A percentile compares a stretch with the other conserved stretches of the same genome.
Conservation (phyloP, 1,284 basidiomycete species). For the Taiwanofungus camphoratus region DNA sequence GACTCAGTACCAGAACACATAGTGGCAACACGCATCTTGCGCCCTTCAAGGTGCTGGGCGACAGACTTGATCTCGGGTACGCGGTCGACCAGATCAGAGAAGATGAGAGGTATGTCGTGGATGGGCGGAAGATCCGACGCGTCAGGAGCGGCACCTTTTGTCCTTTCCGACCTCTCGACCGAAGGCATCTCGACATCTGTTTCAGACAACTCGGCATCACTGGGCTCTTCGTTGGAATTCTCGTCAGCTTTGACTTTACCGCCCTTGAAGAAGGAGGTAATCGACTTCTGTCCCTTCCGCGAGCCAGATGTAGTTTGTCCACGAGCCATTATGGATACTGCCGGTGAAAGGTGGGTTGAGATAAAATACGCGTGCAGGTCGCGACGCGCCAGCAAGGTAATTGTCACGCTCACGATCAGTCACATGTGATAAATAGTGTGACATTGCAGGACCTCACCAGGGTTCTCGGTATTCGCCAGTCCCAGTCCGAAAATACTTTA, state of each 20-base stretch:
- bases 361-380: no score
- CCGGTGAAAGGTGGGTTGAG: slow-evolving; percentile 5
- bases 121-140: slow-evolving; percentile 76
- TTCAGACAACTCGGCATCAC: slow-evolving; percentile 15
- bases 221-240: slow-evolving; percentile 32
- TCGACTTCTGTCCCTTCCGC: slow-evolving; percentile 44
- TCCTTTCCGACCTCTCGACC: slow-evolving; percentile 15
- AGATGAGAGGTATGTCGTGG: slow-evolving; percentile 77
- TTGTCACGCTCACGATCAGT: slow-evolving; percentile 22
- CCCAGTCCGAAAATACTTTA: no score
- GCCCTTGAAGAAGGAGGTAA: slow-evolving; percentile 48
- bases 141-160: slow-evolving; percentile 34
- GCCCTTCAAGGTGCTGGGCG: slow-evolving; percentile 67
- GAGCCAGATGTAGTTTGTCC: slow-evolving; percentile 27
- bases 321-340: slow-evolving; percentile 40
- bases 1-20: slow-evolving; percentile 99
- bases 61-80: slow-evolving; percentile 67
- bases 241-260: slow-evolving; percentile 22
- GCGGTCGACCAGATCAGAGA: slow-evolving; percentile 74
- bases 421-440: slow-evolving; percentile 15
- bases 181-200: slow-evolving; percentile 6
- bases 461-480: no score
- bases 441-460: background rate
- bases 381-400: slow-evolving; percentile 12
- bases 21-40: slow-evolving; percentile 88